phyloP scores from a whole-genome alignment of 345 rosid species.

The Bretschneidera sinensis region DNA sequence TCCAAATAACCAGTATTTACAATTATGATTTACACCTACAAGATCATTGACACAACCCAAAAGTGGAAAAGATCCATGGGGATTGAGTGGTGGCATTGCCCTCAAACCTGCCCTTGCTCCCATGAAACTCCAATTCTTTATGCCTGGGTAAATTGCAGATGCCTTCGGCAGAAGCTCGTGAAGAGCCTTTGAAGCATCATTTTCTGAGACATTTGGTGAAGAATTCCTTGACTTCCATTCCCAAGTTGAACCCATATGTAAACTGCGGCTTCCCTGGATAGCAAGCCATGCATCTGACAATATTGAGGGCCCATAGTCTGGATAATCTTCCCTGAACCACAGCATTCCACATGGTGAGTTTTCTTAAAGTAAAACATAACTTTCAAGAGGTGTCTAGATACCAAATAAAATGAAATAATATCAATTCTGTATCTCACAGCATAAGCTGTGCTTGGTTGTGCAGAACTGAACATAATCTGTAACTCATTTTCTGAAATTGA shows the following conservation, averaged over 20 bases:
- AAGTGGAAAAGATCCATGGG: constrained; percentile 79
- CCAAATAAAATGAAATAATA: not conserved
- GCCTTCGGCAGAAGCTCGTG: constrained; percentile 76
- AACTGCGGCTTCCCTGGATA: constrained; percentile 53
- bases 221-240: constrained; percentile 81
- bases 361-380: not conserved
- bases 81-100: constrained; percentile 84
- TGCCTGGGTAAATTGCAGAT: constrained; percentile 56
- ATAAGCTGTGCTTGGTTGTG: too few species aligned
- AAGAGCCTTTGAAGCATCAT: constrained; percentile 74
- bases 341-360: not conserved
- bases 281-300: constrained; percentile 89
- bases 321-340: constrained; percentile 58
- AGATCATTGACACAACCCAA: constrained; percentile 60
- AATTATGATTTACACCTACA: constrained; percentile 28
- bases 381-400: not conserved
- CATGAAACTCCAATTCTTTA: constrained; percentile 50
- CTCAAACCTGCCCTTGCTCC: constrained; percentile 85
- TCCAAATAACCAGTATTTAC: constrained; percentile 70
- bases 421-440: too few species aligned
- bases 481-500: too few species aligned
- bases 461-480: too few species aligned
- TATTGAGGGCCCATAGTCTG: constrained; percentile 62
- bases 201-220: constrained; percentile 50
- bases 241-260: constrained; percentile 83